phyloP scores from a whole-genome alignment of 768 basidiomycete genomes.

The Mycena leptocephala region DNA sequence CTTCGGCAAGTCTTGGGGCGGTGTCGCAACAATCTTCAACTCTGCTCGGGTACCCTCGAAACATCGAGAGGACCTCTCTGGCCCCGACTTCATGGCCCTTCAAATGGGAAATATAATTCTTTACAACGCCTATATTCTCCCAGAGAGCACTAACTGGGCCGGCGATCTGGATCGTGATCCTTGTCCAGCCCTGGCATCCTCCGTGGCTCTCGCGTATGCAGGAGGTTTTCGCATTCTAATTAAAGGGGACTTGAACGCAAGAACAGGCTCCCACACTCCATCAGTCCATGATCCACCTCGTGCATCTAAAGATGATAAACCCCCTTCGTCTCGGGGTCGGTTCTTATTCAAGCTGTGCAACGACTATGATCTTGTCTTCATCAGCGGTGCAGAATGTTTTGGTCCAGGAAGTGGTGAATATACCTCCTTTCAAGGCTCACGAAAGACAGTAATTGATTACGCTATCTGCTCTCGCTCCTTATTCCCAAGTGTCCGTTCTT shows the following conservation, averaged over 20 bases:
- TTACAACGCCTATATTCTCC: neutral
- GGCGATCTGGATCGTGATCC: neutral
- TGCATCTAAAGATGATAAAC: neutral
- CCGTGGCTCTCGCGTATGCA: neutral
- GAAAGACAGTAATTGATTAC: conserved; percentile 4
- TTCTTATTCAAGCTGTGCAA: neutral
- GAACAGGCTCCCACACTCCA: neutral
- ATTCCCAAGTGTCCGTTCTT: neutral
- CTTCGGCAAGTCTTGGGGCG: no score
- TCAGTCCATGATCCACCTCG: neutral
- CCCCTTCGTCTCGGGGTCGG: neutral
- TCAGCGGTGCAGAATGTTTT: conserved; percentile 2
- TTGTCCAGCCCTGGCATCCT: neutral
- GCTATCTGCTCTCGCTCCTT: neutral
- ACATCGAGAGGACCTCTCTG: no score
- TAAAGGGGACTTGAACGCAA: neutral
- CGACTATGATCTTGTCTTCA: conserved; percentile 5
- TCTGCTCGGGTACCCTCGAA: no score
- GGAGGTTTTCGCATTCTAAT: neutral
- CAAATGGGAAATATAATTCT: neutral
- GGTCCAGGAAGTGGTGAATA: conserved; percentile 1
- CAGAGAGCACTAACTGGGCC: neutral
- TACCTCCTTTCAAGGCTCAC: conserved; percentile 4
- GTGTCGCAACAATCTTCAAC: no score
- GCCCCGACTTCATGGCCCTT: neutral